Base-by-base conservation (phyloP, 768 basidiomycete genomes). In the Kockovaella imperatae region DNA sequence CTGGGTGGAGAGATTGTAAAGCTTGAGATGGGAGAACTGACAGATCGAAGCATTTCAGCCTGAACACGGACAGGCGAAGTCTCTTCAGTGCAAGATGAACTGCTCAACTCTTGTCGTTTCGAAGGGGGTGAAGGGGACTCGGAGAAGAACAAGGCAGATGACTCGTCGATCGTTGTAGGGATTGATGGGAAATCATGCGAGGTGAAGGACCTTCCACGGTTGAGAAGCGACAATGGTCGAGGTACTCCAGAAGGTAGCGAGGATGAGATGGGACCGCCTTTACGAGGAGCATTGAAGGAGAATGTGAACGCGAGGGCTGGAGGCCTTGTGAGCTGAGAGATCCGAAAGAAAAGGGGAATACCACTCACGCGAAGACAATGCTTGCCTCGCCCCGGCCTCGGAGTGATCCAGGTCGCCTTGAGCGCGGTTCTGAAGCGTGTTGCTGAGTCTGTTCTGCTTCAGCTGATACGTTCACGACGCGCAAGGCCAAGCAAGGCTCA, bases 141-240 rank as follows among this genome's bases (percentile, higher is more conserved):
- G 36, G 14, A 13, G 8, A 14, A 35, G 18, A 21, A 18, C 7
- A 24, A 7, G 6, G 21, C 25, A 8, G 29, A 18, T 39, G 30
- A 40, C 20, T 49, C 40, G 20, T 31, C 40, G 8, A 34, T 17
- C 6, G 24, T 25, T 23, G 26, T 4, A 21, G 31, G 20, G 23
- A 49, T 17, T 44, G 35, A 15, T 14, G 7, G 15, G 43, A 59
- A 52, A 28, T 59, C 57, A 21, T 59, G 45, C 20, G 54, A 52
- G 25, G 57, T 59, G 38, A 59, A 59, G 26, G 48, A 52, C 10
- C 47, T 39, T n/a, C 57, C 57, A 11, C 57, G 45, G 28, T 55
- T 51, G 4, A 59, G 44, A 1, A 57, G 54, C 17, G 53, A 54
- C 29, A 49, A 45, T 2, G 52, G 47, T 8, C 44, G 28, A 2